Evolutionary conservation across 176 grass and related monocot genomes (phyloP).

Genomic region (Calamus simplicifolius): DNA sequence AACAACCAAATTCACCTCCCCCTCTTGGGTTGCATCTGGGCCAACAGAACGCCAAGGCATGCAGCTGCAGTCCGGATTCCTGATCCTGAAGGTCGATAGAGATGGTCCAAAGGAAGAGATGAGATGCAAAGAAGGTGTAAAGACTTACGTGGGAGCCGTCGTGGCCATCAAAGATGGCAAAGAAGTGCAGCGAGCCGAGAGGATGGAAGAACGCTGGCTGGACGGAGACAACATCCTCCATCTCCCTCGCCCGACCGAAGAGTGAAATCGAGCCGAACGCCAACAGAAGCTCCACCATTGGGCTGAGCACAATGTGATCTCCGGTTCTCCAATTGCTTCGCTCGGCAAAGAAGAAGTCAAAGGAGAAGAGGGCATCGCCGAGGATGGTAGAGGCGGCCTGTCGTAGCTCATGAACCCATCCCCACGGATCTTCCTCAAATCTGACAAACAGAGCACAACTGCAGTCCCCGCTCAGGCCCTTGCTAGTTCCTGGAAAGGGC

Average conservation of each 20-base stretch:
- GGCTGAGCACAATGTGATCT: background rate
- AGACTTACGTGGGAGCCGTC: slow-evolving; percentile 58
- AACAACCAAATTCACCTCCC: no score
- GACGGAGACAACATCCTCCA: slow-evolving; percentile 69
- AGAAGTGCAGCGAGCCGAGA: slow-evolving; percentile 49
- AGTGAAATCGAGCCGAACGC: slow-evolving; percentile 57
- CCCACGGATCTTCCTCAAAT: no score
- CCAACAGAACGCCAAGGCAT: no score
- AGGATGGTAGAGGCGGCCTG: background rate
- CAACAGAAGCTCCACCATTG: background rate
- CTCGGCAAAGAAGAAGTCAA: background rate
- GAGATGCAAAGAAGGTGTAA: background rate
- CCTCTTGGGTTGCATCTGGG: no score
- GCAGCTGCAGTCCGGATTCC: no score
- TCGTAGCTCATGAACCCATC: no score
- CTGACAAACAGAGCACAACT: no score
- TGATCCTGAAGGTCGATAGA: no score
- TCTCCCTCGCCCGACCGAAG: slow-evolving; percentile 48
- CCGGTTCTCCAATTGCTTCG: background rate
- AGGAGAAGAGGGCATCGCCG: background rate
- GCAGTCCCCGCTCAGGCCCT: no score
- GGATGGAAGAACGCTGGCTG: slow-evolving; percentile 30
- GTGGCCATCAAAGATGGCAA: slow-evolving; percentile 84
- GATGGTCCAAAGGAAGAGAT: background rate
- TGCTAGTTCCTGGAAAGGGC: no score